phyloP scores from a whole-genome alignment of 2,329 filamentous ascomycete genomes.

The Botrytis cinerea region DNA sequence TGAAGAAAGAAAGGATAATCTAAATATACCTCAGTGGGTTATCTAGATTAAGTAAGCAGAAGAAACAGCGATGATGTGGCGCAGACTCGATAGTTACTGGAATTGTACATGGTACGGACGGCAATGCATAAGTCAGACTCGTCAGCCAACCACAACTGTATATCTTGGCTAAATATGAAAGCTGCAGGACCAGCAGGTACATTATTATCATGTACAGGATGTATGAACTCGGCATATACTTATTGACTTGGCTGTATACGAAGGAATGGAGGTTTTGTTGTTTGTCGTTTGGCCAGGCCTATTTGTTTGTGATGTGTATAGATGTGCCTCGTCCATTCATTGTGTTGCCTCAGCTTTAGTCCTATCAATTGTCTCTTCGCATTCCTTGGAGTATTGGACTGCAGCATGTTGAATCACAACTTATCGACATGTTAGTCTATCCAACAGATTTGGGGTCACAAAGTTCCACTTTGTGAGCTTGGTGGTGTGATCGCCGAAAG shows the following conservation, averaged over 20 bases:
- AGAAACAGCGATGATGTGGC: not conserved
- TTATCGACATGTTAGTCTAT: no score
- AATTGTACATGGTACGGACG: not conserved
- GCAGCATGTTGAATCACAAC: not conserved
- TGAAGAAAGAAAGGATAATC: not conserved
- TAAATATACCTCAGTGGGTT: constrained; percentile 9
- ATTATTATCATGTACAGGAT: not conserved
- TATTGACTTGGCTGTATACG: not conserved
- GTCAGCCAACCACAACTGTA: not conserved
- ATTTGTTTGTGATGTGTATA: not conserved
- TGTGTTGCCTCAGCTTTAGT: not conserved
- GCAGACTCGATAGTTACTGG: not conserved
- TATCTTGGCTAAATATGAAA: constrained; percentile 5
- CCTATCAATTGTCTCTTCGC: not conserved
- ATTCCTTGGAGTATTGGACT: not conserved
- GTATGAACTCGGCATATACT: not conserved
- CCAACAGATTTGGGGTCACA: not conserved
- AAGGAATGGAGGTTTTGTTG: not conserved
- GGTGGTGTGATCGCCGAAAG: not conserved
- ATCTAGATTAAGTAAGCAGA: constrained; percentile 2
- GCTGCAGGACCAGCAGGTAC: constrained; percentile 11
- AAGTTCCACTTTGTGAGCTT: not conserved
- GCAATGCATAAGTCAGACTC: not conserved
- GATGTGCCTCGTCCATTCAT: not conserved
- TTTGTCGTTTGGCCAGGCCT: not conserved